phyloP scores from a whole-genome alignment of 192 early-diverging fungal genomes.

The Gorgonomyces haynaldii region DNA sequence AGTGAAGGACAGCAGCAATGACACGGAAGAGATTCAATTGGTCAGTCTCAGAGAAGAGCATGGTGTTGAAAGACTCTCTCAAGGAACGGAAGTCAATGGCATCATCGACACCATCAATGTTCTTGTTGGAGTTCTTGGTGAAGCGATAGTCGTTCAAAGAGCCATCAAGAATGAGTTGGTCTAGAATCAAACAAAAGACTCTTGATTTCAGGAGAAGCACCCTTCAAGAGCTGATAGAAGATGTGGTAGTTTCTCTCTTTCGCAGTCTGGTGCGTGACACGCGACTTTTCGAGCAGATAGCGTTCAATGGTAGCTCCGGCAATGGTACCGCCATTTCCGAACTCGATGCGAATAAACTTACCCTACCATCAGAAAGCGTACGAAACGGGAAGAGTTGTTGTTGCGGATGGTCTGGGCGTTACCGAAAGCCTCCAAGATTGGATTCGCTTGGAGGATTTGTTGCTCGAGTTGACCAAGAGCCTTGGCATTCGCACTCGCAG shows the following conservation, averaged over 20 bases:
- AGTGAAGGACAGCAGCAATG: constrained; percentile 77
- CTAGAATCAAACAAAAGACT: constrained; percentile 28
- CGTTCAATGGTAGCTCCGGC: constrained; percentile 94
- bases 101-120: constrained; percentile 92
- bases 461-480: constrained; percentile 64
- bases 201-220: constrained; percentile 59
- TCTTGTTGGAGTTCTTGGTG: constrained; percentile 68
- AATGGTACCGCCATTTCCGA: constrained; percentile 74
- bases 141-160: constrained; percentile 70
- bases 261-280: constrained; percentile 82
- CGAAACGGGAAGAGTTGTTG: constrained; percentile 97
- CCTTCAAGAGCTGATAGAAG: constrained; percentile 96
- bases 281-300: constrained; percentile 94
- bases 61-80: constrained; percentile 66
- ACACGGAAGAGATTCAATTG: constrained; percentile 71
- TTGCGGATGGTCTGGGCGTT: constrained; percentile 98
- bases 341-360: constrained; percentile 98
- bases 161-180: constrained; percentile 64
- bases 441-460: constrained; percentile 93
- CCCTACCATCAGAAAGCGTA: constrained; percentile 46
- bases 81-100: constrained; percentile 64
- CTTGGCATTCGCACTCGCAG: constrained; percentile 28
- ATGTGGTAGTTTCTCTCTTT: constrained; percentile 96
- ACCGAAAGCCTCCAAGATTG: constrained; percentile 94
- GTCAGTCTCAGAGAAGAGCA: constrained; percentile 65